A percentile compares a stretch with the other conserved stretches of the same genome.
These are phyloP conservation scores for Chlorella sp. DNA, from an alignment of 139 green algal species.

Conservation along the genomic window DNA sequence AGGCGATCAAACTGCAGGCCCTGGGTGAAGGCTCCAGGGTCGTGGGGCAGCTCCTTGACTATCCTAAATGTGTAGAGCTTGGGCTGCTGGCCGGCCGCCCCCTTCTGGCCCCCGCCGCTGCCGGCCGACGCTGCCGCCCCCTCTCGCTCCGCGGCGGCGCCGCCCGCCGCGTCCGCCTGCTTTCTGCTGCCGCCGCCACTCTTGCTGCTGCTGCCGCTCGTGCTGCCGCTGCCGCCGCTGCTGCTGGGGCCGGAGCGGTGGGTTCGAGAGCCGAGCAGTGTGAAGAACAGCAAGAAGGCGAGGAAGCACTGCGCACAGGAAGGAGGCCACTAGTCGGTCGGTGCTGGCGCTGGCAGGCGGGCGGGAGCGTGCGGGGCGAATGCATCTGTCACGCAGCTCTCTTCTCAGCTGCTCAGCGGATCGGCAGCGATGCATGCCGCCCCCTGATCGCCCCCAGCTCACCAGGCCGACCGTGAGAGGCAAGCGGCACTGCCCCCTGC, in stretches of 20 bases:
- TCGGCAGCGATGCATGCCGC: too few species aligned
- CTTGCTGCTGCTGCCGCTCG: background rate
- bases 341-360: background rate
- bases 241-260: background rate
- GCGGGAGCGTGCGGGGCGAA: too few species aligned
- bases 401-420: too few species aligned
- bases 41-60: constrained; percentile 69
- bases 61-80: constrained; percentile 55
- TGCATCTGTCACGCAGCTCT: too few species aligned
- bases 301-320: constrained; percentile 21
- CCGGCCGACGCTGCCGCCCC: background rate
- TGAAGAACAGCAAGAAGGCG: constrained; percentile 36
- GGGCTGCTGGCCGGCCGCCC: background rate
- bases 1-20: constrained; percentile 70
- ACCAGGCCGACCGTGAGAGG: too few species aligned
- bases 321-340: background rate
- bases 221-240: constrained; percentile 9
- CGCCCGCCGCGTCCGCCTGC: background rate
- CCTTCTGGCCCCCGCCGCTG: background rate
- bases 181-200: background rate
- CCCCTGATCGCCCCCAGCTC: too few species aligned
- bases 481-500: too few species aligned
- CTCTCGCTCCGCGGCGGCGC: background rate
- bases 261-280: background rate
- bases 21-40: constrained; percentile 84